These are phyloP conservation scores for Fusarium burgessii DNA, from an alignment of 2,329 filamentous ascomycete species.

Conservation along the genomic window DNA sequence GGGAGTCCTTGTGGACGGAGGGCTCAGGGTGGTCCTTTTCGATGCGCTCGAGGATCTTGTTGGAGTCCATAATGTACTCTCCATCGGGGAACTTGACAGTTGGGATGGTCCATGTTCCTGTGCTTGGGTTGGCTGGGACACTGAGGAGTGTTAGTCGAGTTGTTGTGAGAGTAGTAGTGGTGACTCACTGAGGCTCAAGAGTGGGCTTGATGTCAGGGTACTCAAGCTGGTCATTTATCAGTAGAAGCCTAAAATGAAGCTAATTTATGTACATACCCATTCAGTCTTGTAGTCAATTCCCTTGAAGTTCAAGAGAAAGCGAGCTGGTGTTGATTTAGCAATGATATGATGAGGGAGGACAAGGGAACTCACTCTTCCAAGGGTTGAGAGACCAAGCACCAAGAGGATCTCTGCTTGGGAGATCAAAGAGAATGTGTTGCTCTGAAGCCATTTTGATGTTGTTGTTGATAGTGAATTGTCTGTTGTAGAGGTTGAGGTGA, in stretches of 20 bases:
- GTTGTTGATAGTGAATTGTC: background rate
- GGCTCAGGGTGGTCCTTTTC: constrained; percentile 70
- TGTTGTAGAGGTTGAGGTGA: background rate
- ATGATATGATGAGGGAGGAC: background rate
- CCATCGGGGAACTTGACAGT: constrained; percentile 67
- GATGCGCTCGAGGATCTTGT: constrained; percentile 67
- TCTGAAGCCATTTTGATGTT: constrained; percentile 47
- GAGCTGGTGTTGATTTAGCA: constrained; percentile 59
- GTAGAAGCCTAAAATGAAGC: background rate
- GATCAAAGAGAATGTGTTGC: constrained; percentile 69
- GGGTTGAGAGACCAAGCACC: constrained; percentile 74
- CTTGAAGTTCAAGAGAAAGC: constrained; percentile 76
- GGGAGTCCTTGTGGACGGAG: constrained; percentile 67
- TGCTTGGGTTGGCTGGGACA: constrained; percentile 34
- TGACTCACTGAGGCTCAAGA: constrained; percentile 64
- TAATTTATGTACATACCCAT: constrained; percentile 59
- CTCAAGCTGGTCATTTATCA: constrained; percentile 58
- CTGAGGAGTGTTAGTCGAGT: constrained; percentile 21
- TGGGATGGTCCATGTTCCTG: constrained; percentile 57
- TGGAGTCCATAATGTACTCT: constrained; percentile 73
- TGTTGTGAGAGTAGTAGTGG: background rate
- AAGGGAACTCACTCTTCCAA: constrained; percentile 70
- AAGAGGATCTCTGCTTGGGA: constrained; percentile 64
- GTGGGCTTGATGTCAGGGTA: constrained; percentile 73
- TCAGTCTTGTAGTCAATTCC: constrained; percentile 73